Evolutionary conservation across 2,329 filamentous ascomycete genomes (phyloP), one percentile per base, ranked within the genome.

Genomic region (Colletotrichum cuscutae): DNA sequence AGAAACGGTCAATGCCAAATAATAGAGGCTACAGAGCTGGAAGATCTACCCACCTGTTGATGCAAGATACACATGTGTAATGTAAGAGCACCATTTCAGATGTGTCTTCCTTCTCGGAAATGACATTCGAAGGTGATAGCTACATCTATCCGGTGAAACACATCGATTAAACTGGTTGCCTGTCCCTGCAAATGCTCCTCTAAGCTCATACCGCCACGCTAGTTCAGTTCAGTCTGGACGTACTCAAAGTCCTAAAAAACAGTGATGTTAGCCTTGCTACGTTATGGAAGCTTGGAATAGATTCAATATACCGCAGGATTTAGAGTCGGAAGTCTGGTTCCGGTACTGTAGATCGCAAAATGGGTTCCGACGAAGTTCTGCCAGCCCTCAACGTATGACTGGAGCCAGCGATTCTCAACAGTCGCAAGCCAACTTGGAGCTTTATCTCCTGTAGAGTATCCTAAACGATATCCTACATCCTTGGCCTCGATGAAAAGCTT

Each of bases 321-420:
- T 3, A 74, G 37, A 6, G 57, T 75, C 1, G 73, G 73, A 8
- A 75, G 62, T 19, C 56, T 64, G 1, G 64, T 67, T 5, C 73
- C 73, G 5, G 73, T 74, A 28, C 22, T 71, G 28, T 74, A 75
- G 22, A 75, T 75, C 3, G 63, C 73, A 32, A 75, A 72, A n/a
- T 75, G 73, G 3, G 67, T 72, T 4, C 73, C 73, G 1, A 75
- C 73, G 49, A 75, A 75, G 53, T 75, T 75, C 53, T 75, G 73
- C 73, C 73, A 75, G 0, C 73, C 73, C 7, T 74, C 60, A 1
- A 75, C 37, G 19, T 65, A 68, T 2, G 63, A 70, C 46, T 75
- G 73, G n/a, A 75, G 42, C 63, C 68, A 68, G 9, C 65, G 62
- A 22, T 74, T 75, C 12, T 73, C 67, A 2, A 75, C 52, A 30